These are phyloP conservation scores for Hyaloperonospora arabidopsidis DNA, from an alignment of 352 stramenopile genomes.

Conservation along the genomic window DNA sequence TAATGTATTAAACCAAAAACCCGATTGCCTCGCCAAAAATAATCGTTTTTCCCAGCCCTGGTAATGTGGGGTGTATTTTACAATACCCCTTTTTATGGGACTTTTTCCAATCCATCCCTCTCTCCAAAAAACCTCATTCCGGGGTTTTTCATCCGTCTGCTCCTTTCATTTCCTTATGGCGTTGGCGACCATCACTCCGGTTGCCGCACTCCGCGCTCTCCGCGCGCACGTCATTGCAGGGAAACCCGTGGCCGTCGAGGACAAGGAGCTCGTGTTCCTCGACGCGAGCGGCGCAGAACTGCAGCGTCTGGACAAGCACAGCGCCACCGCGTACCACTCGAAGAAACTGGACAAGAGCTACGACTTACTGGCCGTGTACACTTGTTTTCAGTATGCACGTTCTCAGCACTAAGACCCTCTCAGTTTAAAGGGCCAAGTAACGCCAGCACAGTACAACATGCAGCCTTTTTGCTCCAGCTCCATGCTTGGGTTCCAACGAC, in stretches of 20 bases:
- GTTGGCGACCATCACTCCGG: conserved; percentile 16
- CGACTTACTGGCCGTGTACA: conserved; percentile 72
- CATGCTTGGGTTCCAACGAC: too few species aligned
- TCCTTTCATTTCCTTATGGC: background rate
- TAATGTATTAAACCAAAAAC: too few species aligned
- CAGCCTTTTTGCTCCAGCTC: too few species aligned
- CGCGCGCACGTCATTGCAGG: conserved; percentile 70
- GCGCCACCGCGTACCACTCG: conserved; percentile 66
- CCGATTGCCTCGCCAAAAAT: too few species aligned
- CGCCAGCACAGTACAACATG: too few species aligned
- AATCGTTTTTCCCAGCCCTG: too few species aligned
- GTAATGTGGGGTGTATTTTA: too few species aligned
- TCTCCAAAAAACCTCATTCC: too few species aligned
- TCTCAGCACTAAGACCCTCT: background rate
- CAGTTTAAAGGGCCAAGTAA: background rate
- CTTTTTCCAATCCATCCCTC: too few species aligned
- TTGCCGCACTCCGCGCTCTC: conserved; percentile 41
- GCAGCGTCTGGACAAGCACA: conserved; percentile 53
- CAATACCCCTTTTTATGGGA: too few species aligned
- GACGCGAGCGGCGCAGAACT: conserved; percentile 43
- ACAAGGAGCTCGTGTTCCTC: conserved; percentile 51
- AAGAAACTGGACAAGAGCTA: conserved; percentile 81
- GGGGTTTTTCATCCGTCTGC: too few species aligned
- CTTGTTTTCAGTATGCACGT: conserved; percentile 62
- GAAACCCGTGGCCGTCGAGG: conserved; percentile 48